A percentile compares a stretch with the other conserved stretches of the same genome.
Evolutionary conservation across 306 rosid genomes (phyloP).

Genomic region (Cucurbita argyrosperma): DNA sequence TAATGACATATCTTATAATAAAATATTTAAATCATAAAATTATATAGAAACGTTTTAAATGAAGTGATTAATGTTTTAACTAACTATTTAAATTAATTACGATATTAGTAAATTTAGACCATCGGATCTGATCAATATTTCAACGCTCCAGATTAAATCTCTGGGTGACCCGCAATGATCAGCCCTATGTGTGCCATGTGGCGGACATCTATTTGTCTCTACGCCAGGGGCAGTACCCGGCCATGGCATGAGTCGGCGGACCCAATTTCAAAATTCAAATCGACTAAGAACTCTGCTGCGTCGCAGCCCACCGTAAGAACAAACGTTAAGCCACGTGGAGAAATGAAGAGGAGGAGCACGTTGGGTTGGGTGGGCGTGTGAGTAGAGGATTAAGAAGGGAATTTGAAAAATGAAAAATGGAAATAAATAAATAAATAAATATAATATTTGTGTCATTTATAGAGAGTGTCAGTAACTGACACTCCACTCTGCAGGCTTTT

Average conservation of each 20-base stretch:
- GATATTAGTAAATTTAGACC: neutral
- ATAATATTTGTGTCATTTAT: neutral
- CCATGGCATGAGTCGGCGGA: neutral
- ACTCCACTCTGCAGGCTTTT: neutral
- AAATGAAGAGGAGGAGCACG: neutral
- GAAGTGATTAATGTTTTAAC: no score
- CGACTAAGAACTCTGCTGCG: neutral
- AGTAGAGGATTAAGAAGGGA: no score
- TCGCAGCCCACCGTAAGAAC: neutral
- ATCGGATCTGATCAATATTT: neutral
- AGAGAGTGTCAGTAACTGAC: neutral
- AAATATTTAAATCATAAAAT: no score
- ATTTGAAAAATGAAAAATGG: neutral
- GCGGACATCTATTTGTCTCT: neutral
- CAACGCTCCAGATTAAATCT: neutral
- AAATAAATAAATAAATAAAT: no score
- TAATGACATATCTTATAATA: no score
- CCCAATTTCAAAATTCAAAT: slow-evolving; percentile 2
- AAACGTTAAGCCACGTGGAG: neutral
- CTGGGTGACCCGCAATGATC: neutral
- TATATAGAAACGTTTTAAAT: no score
- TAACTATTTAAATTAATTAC: no score
- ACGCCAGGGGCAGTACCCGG: neutral
- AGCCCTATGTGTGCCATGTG: neutral
- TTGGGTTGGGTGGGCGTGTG: no score